A percentile compares a stretch with the other conserved stretches of the same genome.
phyloP scores from a whole-genome alignment of 768 basidiomycete genomes.

The Suillus subalutaceus region DNA sequence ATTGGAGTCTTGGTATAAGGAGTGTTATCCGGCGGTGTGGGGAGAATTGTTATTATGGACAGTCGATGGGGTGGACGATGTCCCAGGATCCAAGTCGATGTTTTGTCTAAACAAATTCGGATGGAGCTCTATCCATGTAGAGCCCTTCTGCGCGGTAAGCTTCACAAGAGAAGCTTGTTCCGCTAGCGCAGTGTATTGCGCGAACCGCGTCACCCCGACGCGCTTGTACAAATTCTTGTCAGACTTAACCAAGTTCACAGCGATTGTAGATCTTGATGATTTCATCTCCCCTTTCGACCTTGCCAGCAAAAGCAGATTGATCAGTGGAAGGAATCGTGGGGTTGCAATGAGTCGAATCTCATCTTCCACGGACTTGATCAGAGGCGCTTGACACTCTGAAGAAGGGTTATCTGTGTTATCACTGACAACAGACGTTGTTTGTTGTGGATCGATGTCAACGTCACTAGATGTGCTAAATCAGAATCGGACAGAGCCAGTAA shows the following conservation, averaged over 20 bases:
- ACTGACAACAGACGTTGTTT: constrained; percentile 6
- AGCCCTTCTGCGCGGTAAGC: constrained; percentile 19
- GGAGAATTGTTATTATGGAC: background rate
- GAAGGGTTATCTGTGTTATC: constrained; percentile 8
- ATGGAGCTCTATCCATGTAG: constrained; percentile 33
- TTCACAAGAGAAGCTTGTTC: constrained; percentile 29
- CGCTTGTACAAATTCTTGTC: constrained; percentile 31
- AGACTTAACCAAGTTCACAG: constrained; percentile 31
- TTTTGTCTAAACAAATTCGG: constrained; percentile 10
- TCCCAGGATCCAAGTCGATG: background rate
- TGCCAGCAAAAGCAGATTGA: constrained; percentile 24
- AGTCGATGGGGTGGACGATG: constrained; percentile 21
- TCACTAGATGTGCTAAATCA: background rate
- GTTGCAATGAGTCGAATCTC: constrained; percentile 11
- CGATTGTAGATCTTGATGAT: constrained; percentile 44
- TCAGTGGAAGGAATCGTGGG: constrained; percentile 36
- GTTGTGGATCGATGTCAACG: constrained; percentile 8
- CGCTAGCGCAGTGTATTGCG: constrained; percentile 30
- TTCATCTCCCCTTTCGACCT: constrained; percentile 32
- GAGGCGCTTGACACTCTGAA: constrained; percentile 9
- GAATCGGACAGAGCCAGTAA: background rate
- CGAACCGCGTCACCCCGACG: constrained; percentile 30
- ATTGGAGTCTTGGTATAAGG: background rate
- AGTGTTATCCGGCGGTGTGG: no score
- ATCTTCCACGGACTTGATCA: constrained; percentile 11